Base-by-base conservation (phyloP, 768 basidiomycete genomes). In the Dentipellis fragilis region DNA sequence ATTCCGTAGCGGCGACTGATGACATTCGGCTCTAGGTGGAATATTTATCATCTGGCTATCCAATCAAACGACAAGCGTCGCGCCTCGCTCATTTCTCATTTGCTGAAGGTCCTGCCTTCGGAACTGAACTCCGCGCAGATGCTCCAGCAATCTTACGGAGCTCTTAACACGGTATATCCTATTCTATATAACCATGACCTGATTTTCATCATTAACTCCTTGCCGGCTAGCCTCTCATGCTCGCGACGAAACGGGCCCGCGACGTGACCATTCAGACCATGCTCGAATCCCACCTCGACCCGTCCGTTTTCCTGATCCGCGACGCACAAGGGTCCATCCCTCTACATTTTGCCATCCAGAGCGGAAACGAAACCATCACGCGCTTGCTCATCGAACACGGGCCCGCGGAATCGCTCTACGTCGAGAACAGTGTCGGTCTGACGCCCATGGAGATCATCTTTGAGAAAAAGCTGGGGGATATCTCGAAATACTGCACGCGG, bases 21-120 rank as follows among this genome's bases (percentile, higher is more conserved):
- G 17, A 12, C 16, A 12, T 38, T 42, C 34, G 48, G n/a, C 50
- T 48, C 21, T 55, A 85, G 81, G 5, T 79, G 72, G 72, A 85
- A 85, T 60, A 74, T 83, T 19, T 78, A 75, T 57, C 83, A 85
- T 64, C 65, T 73, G 16, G 63, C 78, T 36, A 75, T 73, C 61
- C 39, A 60, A 0, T 51, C 54, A 0, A 48, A 69, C 42, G 19
- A 45, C 10, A 56, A 60, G 4, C 63, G 69, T 2, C 56, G 73
- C n/a, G 4, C 49, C 3, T 51, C 55, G 11, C 54, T 67, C n/a
- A 61, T 83, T 12, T 64, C 73, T 23, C 71, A 79, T 60, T 61
- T 81, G 1, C 63, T 82, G 4, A 63, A 72, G 11, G 78, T 76
- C 57, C 71, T 85, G 3, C 79, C 82, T n/a, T 64, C 65, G 17